Conservation (phyloP, 768 basidiomycete species). For the Suillus subalutaceus region DNA sequence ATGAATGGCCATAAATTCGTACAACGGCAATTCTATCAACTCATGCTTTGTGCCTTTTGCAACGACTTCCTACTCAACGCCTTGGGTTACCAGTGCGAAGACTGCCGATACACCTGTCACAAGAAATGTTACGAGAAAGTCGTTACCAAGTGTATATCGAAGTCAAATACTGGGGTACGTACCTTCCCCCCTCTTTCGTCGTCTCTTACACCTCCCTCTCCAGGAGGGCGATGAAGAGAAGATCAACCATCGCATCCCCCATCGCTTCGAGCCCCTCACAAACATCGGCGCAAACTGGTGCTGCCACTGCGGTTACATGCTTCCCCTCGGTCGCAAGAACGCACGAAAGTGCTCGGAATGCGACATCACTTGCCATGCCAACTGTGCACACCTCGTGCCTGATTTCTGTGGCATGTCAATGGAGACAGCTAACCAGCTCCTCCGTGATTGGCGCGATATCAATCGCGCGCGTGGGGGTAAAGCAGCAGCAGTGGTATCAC, state of each 20-base stretch:
- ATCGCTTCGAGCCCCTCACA: constrained; percentile 95
- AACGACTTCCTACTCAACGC: constrained; percentile 97
- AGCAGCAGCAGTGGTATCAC: constrained; percentile 40
- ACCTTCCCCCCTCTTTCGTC: not conserved
- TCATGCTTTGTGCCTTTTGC: constrained; percentile 98
- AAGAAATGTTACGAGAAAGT: constrained; percentile 99
- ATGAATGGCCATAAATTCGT: constrained; percentile 99
- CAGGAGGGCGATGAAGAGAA: constrained; percentile 98
- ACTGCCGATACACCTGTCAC: constrained; percentile 98
- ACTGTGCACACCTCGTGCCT: constrained; percentile 96
- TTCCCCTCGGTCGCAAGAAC: constrained; percentile 96
- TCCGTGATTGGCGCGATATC: constrained; percentile 90
- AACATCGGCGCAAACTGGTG: constrained; percentile 99
- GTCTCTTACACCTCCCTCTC: constrained; percentile 2
- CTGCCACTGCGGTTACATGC: constrained; percentile 98
- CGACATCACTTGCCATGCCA: constrained; percentile 94
- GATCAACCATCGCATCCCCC: constrained; percentile 98
- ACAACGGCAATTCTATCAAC: constrained; percentile 95
- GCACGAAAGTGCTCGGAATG: constrained; percentile 96
- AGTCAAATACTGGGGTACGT: constrained; percentile 90
- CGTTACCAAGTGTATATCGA: constrained; percentile 98
- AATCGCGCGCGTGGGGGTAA: constrained; percentile 67
- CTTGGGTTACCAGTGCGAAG: constrained; percentile 98
- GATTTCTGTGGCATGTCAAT: constrained; percentile 99
- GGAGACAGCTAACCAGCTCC: constrained; percentile 95